Evolutionary conservation across 192 early-diverging fungal species (phyloP).

Genomic region (Coemansia furcata): DNA sequence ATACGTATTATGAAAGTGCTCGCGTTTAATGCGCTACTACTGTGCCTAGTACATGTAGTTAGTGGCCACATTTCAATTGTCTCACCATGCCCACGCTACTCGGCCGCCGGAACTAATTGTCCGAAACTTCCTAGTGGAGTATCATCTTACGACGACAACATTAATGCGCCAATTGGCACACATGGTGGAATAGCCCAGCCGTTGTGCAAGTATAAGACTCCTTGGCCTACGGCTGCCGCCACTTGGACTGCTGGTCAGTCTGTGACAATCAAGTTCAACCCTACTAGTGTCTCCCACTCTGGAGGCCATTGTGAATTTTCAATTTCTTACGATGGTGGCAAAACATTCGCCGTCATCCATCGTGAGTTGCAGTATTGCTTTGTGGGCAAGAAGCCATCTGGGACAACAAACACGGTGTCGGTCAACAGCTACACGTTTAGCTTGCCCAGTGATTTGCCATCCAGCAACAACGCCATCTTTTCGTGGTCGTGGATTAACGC

Average conservation of each 20-base stretch:
- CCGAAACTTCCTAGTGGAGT: conserved; percentile 17
- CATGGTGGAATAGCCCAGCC: conserved; percentile 13
- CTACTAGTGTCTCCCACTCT: conserved; percentile 27
- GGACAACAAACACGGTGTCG: conserved; percentile 6
- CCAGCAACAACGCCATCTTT: conserved; percentile 53
- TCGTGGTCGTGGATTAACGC: conserved; percentile 66
- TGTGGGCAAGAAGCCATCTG: conserved; percentile 10
- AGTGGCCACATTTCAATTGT: conserved; percentile 11
- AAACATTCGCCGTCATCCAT: conserved; percentile 60
- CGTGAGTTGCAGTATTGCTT: conserved; percentile 46
- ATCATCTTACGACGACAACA: conserved; percentile 36
- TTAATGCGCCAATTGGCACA: conserved; percentile 34
- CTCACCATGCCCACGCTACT: conserved; percentile 21
- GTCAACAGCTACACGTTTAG: conserved; percentile 43
- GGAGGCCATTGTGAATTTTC: conserved; percentile 70
- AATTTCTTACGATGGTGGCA: conserved; percentile 59
- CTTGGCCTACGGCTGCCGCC: conserved; percentile 33
- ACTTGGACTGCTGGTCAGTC: conserved; percentile 53
- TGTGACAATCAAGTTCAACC: conserved; percentile 50
- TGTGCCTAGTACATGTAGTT: conserved; percentile 1
- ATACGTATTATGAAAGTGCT: conserved; percentile 1
- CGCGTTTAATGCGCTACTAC: neutral
- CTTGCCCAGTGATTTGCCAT: conserved; percentile 56
- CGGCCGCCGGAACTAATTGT: conserved; percentile 7
- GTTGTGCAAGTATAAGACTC: conserved; percentile 32